Base-by-base conservation (phyloP, 805 yeast genomes). In the Myxozyma monticola region DNA sequence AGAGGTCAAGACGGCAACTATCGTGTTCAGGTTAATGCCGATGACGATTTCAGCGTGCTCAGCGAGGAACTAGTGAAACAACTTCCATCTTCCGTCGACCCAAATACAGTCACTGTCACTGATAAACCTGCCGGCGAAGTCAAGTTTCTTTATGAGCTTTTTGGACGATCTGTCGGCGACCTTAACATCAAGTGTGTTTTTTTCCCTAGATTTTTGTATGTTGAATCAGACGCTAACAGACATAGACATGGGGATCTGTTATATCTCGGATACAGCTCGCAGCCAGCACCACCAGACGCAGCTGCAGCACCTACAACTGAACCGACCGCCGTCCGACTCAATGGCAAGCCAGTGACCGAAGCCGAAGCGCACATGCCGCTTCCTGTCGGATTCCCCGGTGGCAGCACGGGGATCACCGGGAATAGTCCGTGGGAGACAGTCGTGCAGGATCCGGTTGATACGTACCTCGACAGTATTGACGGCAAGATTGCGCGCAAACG, bases 1-100 rank as follows among this genome's bases (percentile, higher is more conserved):
- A 77, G 96, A 63, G 75, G 93, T 25, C 87, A 80, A 62, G 85
- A 86, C 59, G 98, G 98, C 7, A 84, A 81, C 78, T 80, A 79
- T 65, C 77, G 98, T 47, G 76, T 86, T 30, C 65, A 71, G 22
- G 79, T 78, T 25, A 79, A 79, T 22, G 68, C 72, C 2, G 41
- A 60, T 1, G 74, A 72, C 18, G 70, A 70, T 7, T 80, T 86
- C 52, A 63, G 67, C 3, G 58, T 60, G 0, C 77, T 79, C 0
- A 56, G 81, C 22, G 76, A 59, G 24, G 42, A 43, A 22, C 64
- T 51, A 15, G 49, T 51, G 26, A 62, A 66, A 42, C 65, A 73
- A 38, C 71, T 78, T 6, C 67, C 69, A 18, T 57, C 62, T 26
- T 61, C 65, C 18, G 31, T 33, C 10, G 68, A 63, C 25, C 56